Evolutionary conservation across 2,329 filamentous ascomycete genomes (phyloP).

Genomic region (Trematosphaeria pertusa): DNA sequence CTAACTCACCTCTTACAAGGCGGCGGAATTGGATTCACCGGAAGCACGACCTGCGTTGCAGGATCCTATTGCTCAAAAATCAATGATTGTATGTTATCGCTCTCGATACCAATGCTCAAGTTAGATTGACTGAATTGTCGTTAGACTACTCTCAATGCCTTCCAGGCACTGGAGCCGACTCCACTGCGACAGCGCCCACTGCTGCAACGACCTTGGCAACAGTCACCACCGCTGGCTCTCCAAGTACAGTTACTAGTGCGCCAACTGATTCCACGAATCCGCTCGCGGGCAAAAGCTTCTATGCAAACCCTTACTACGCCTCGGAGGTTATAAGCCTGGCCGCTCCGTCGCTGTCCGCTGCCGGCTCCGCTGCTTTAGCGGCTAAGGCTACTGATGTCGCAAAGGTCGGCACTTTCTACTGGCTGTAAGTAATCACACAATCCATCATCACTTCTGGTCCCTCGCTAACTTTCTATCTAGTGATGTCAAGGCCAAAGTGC

Average conservation of each 20-base stretch:
- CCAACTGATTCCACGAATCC: slow-evolving; percentile 56
- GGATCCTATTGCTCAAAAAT: slow-evolving; percentile 15
- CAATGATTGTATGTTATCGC: slow-evolving; percentile 15
- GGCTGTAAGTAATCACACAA: slow-evolving; percentile 52
- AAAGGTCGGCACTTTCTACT: slow-evolving; percentile 58
- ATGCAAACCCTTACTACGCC: slow-evolving; percentile 59
- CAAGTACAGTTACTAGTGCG: slow-evolving; percentile 2
- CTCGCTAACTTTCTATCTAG: neutral
- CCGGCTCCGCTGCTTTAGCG: slow-evolving; percentile 59
- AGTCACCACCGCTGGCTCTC: slow-evolving; percentile 11
- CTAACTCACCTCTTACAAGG: slow-evolving; percentile 1
- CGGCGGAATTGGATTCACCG: slow-evolving; percentile 11
- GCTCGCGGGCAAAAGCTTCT: slow-evolving; percentile 57
- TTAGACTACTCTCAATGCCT: slow-evolving; percentile 16
- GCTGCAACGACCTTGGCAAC: slow-evolving; percentile 17
- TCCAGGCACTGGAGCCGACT: slow-evolving; percentile 9
- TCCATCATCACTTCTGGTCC: no score
- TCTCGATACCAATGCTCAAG: neutral
- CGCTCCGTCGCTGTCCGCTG: slow-evolving; percentile 64
- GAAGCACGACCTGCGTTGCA: slow-evolving; percentile 11
- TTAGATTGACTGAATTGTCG: neutral
- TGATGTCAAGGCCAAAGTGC: slow-evolving; percentile 57
- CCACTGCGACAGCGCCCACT: slow-evolving; percentile 4
- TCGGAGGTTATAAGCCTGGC: slow-evolving; percentile 61
- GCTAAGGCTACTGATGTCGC: slow-evolving; percentile 56